phyloP scores from a whole-genome alignment of 2,329 filamentous ascomycete genomes.

The Dactylella cylindrospora region DNA sequence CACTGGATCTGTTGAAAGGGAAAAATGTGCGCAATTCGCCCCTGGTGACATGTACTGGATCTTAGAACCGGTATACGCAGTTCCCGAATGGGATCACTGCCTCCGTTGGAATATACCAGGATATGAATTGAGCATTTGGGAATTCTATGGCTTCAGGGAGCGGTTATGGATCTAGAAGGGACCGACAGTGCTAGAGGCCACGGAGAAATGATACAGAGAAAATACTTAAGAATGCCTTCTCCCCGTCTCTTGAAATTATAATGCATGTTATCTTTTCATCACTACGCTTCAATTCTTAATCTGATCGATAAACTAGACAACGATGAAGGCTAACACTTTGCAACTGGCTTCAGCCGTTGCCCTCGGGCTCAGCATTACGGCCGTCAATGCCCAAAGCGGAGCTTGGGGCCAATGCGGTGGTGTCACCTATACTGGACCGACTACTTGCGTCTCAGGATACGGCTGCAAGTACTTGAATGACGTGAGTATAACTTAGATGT shows the following conservation, averaged over 20 bases:
- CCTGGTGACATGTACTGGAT: background rate
- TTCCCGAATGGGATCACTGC: constrained; percentile 22
- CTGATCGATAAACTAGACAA: constrained; percentile 1
- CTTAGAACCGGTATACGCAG: background rate
- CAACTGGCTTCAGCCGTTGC: constrained; percentile 15
- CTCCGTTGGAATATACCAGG: constrained; percentile 7
- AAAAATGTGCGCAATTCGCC: no score
- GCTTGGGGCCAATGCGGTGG: constrained; percentile 56
- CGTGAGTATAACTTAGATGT: constrained; percentile 53
- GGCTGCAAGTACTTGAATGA: constrained; percentile 53
- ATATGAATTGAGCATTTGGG: constrained; percentile 13
- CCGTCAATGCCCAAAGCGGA: constrained; percentile 50
- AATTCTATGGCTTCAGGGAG: constrained; percentile 10
- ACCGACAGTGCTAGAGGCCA: background rate
- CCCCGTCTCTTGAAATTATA: constrained; percentile 1
- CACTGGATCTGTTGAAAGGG: no score
- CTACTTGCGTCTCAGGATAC: constrained; percentile 54
- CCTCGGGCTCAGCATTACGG: constrained; percentile 29
- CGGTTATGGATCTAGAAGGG: constrained; percentile 18
- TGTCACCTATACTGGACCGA: constrained; percentile 51
- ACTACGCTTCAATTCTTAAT: no score
- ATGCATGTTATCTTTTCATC: no score
- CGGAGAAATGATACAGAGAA: background rate
- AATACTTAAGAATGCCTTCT: constrained; percentile 14
- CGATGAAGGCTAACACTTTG: constrained; percentile 29